Percentiles rank a stretch among this genome's conserved stretches.
Evolutionary conservation across 2,329 filamentous ascomycete species (phyloP).

Genomic region (Helotiales sp.): DNA sequence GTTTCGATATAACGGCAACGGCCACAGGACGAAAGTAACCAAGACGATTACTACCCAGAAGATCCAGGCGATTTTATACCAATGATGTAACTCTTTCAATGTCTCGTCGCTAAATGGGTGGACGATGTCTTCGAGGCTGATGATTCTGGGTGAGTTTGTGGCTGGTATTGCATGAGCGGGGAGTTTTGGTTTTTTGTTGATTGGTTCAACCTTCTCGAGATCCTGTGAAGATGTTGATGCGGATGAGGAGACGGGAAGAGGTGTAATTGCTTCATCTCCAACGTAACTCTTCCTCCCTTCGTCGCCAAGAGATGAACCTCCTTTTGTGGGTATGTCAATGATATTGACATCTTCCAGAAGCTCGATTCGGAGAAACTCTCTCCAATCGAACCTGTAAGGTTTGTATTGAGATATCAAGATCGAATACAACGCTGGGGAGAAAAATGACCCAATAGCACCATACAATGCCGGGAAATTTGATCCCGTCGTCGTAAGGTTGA

Average conservation of each 20-base stretch:
- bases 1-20: conserved; percentile 49
- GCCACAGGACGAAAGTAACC: conserved; percentile 48
- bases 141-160: conserved; percentile 1
- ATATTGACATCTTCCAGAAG: conserved; percentile 39
- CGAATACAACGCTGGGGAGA: not conserved
- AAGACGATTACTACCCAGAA: conserved; percentile 44
- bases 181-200: not conserved
- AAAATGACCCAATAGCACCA: not conserved
- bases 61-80: conserved; percentile 42
- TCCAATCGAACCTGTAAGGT: conserved; percentile 46
- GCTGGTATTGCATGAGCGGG: not conserved
- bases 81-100: conserved; percentile 36
- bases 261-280: not conserved
- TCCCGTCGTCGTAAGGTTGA: not conserved
- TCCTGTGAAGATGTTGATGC: not conserved
- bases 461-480: not conserved
- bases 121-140: conserved; percentile 40
- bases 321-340: conserved; percentile 6
- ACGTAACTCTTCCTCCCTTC: not conserved
- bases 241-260: not conserved
- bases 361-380: conserved; percentile 45
- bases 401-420: conserved; percentile 21
- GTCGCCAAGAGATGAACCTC: conserved; percentile 13
- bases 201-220: not conserved
- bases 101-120: conserved; percentile 44